Conservation (phyloP, 2,329 filamentous ascomycete species). For the Botrytis porri region DNA sequence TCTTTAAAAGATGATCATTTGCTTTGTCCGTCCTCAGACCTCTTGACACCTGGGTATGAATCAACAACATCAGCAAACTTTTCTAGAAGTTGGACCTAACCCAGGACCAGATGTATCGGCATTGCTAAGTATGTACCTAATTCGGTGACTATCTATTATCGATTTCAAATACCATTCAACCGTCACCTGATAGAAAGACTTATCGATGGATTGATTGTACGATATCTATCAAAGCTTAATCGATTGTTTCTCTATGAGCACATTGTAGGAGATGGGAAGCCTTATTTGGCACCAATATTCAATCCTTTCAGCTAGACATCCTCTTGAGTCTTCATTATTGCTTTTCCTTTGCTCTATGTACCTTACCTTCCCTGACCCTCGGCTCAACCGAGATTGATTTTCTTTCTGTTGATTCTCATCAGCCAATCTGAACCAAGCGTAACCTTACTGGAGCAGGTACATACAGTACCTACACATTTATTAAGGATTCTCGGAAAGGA, state of each 20-base stretch:
- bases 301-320: neutral
- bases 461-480: neutral
- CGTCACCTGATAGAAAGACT: neutral
- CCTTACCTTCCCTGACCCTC: neutral
- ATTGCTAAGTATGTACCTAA: neutral
- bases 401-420: neutral
- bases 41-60: neutral
- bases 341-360: neutral
- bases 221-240: neutral
- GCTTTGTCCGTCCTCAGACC: slow-evolving; percentile 1
- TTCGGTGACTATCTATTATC: neutral
- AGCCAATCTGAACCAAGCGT: neutral
- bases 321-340: neutral
- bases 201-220: neutral
- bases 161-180: neutral
- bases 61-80: slow-evolving; percentile 13
- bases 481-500: neutral
- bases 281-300: neutral
- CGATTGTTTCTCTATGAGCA: neutral
- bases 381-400: neutral
- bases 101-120: neutral
- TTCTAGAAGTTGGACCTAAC: neutral
- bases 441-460: neutral
- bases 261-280: neutral
- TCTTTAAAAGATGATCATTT: neutral